Evolutionary conservation across 345 rosid species (phyloP), one percentile per base, ranked within the genome.

Genomic region (Clarkia xantiana): DNA sequence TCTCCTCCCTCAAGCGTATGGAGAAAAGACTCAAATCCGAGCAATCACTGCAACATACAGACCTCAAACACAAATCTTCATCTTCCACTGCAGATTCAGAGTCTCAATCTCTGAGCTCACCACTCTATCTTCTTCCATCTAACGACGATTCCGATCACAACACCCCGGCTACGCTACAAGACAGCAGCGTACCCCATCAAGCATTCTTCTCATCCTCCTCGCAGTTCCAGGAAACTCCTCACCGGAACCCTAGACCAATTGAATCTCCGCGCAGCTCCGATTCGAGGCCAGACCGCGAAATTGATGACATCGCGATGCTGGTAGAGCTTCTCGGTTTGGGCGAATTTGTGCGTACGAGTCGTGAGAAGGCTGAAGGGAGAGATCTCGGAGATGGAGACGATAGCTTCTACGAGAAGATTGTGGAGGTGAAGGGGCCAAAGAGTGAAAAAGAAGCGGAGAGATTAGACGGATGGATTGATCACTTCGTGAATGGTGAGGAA

Each of bases 371-470:
- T 40, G 45, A 59, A 44, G 42, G 63, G 18, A 22, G 61, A 51
- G 47, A 54, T 42, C 51, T 42, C 6, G 69, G 68, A 41, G 59
- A 47, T n/a, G 57, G 67, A 56, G 72, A 67, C 17, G 65, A 51
- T 61, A 75, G 67, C 29, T 77, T 77, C 52, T 71, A 63, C 52
- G 69, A 68, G 50, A 71, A 66, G 53, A 63, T 72, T 65, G 67
- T 68, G 49, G 78, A 74, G 51, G 76, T 74, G 40, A 62, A 68
- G 67, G 78, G 73, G 18, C 81, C 76, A 11, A 76, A 73, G 49
- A 65, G 72, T 62, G 55, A 60, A 38, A 57, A 53, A 41, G 84
- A 67, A 55, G 66, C 47, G 55, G 55, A 67, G 62, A 72, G 74
- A 49, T 36, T 78, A 57, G 71, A 75, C 18, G 64, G 74, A 2